phyloP scores from a whole-genome alignment of 768 basidiomycete genomes.

The Tylopilus sp. region DNA sequence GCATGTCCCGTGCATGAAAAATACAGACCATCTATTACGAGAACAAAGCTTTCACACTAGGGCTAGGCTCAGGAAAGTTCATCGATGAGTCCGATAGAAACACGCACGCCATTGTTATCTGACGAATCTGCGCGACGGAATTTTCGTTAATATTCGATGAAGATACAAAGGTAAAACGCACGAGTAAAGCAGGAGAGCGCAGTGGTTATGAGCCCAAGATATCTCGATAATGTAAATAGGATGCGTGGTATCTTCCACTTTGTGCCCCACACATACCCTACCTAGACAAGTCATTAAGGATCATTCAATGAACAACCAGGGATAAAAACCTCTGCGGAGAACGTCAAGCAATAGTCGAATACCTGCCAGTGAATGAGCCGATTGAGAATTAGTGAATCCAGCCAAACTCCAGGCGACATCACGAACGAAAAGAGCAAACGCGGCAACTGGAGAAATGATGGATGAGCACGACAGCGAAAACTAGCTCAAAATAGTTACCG shows the following conservation, averaged over 20 bases:
- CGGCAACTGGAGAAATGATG: conserved; percentile 13
- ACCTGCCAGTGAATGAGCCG: conserved; percentile 5
- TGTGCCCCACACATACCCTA: conserved; percentile 22
- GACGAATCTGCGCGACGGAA: conserved; percentile 1
- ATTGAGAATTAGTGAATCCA: neutral
- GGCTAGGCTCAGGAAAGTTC: neutral
- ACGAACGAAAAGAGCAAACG: conserved; percentile 16
- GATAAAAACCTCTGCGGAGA: conserved; percentile 18
- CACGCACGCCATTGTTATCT: neutral
- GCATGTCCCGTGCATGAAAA: neutral
- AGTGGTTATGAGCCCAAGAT: conserved; percentile 21
- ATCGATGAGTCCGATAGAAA: neutral
- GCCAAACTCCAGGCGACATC: neutral
- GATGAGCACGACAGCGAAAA: neutral
- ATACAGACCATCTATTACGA: conserved; percentile 15
- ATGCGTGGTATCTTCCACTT: conserved; percentile 22
- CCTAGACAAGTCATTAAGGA: conserved; percentile 11
- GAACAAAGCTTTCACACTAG: conserved; percentile 16
- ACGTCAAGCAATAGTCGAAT: conserved; percentile 24
- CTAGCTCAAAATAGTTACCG: neutral
- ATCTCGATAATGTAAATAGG: conserved; percentile 27
- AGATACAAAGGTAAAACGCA: conserved; percentile 1
- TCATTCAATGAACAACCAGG: neutral
- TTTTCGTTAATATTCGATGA: neutral
- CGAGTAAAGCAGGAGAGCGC: conserved; percentile 18